Percentiles rank a stretch among this genome's conserved stretches.
phyloP scores from a whole-genome alignment of 768 basidiomycete species.

The Serpula lacrymans region DNA sequence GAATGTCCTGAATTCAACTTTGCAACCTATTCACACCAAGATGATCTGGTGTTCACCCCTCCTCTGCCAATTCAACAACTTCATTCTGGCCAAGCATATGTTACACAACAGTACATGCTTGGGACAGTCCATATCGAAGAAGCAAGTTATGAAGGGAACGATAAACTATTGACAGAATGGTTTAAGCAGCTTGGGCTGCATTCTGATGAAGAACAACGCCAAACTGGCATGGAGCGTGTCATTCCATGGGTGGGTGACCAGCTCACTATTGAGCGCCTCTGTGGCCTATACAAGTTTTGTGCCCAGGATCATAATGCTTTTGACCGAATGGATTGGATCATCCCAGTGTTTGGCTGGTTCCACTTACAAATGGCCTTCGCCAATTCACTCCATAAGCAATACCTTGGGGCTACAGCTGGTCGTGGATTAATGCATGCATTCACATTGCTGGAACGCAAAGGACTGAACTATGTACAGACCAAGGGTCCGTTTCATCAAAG shows the following conservation, averaged over 20 bases:
- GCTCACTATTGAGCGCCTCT: conserved; percentile 35
- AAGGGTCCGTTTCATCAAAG: conserved; percentile 20
- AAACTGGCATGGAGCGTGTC: conserved; percentile 16
- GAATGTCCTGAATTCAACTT: conserved; percentile 28
- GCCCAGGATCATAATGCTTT: conserved; percentile 36
- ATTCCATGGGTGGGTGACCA: conserved; percentile 36
- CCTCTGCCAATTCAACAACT: conserved; percentile 23
- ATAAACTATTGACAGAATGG: conserved; percentile 28
- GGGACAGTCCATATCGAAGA: conserved; percentile 34
- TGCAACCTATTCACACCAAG: conserved; percentile 17
- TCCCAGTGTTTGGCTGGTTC: conserved; percentile 37
- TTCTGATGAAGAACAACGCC: conserved; percentile 16
- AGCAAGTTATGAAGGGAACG: conserved; percentile 38
- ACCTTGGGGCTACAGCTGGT: conserved; percentile 25
- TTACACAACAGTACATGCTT: conserved; percentile 32
- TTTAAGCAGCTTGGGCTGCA: conserved; percentile 24
- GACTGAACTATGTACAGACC: conserved; percentile 9
- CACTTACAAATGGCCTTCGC: conserved; percentile 39
- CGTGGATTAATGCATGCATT: conserved; percentile 18
- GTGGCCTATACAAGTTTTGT: conserved; percentile 32
- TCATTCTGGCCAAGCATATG: conserved; percentile 21
- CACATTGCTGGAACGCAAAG: conserved; percentile 17
- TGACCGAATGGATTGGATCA: conserved; percentile 34
- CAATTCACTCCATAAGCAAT: conserved; percentile 40
- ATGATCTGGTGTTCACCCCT: conserved; percentile 13